phyloP scores from a whole-genome alignment of 176 grass and related monocot genomes.

The Avena sativa region DNA sequence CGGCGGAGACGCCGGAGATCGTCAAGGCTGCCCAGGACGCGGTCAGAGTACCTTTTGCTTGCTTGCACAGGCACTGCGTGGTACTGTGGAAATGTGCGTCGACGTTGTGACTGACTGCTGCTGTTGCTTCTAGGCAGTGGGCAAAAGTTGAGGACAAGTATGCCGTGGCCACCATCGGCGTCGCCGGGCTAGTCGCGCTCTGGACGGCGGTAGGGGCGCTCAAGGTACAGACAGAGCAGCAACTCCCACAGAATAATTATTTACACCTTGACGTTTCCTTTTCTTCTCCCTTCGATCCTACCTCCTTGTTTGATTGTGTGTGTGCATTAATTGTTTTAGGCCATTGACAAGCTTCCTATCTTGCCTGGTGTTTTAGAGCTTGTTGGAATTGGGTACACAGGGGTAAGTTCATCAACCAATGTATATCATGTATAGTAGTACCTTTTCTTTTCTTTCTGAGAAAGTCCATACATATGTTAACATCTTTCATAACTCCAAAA shows the following conservation, averaged over 20 bases:
- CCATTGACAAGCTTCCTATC: slow-evolving; percentile 87
- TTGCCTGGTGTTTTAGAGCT: slow-evolving; percentile 84
- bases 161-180: slow-evolving; percentile 69
- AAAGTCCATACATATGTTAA: neutral
- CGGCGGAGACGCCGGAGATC: slow-evolving; percentile 24
- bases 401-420: slow-evolving; percentile 46
- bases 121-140: slow-evolving; percentile 87
- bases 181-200: slow-evolving; percentile 70
- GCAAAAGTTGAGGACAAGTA: slow-evolving; percentile 97
- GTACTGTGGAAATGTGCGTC: slow-evolving; percentile 34
- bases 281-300: neutral
- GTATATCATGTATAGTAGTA: neutral
- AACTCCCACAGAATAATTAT: neutral
- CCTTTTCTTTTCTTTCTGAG: neutral
- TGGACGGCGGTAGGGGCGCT: slow-evolving; percentile 79
- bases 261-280: neutral
- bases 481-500: neutral
- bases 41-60: slow-evolving; percentile 32
- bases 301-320: neutral
- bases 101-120: slow-evolving; percentile 31
- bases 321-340: slow-evolving; percentile 32
- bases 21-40: slow-evolving; percentile 32
- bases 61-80: neutral
- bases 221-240: slow-evolving; percentile 44
- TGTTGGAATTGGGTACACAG: slow-evolving; percentile 90